Evolutionary conservation across 2,329 filamentous ascomycete genomes (phyloP), one percentile per base, ranked within the genome.

Genomic region (Monilinia aucupariae): DNA sequence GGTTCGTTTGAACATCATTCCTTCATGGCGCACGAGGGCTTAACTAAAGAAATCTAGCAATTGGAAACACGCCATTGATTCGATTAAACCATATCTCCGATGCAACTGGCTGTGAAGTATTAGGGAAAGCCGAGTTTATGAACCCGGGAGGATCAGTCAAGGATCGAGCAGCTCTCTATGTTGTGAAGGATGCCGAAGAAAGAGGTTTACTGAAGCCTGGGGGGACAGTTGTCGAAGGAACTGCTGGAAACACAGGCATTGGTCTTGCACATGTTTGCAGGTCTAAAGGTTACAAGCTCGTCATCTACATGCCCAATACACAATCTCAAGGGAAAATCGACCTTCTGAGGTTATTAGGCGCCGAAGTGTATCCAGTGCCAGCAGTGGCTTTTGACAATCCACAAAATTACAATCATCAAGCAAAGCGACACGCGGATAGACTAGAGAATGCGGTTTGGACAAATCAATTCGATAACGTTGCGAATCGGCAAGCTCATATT

Each of bases 301-400:
- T 97, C 74, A 99, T 99, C 75, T 99, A 97, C 85, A 97, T 99
- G 94, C 94, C 94, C 71, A 90, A 99, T 81, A 97, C 93, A 55
- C 94, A 97, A 79, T 96, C 92, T 25, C 93, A 96, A 78, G 94
- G 92, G 75, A 99, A 99, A 81, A 90, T 99, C 74, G 94, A 97
- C 76, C 83, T 99, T 60, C 81, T 99, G 68, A 84, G 93, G 10
- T 81, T 97, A 43, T 84, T 99, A 12, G 94, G 94, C 68, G 94
- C 94, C 32, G 92, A 97, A 77, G 94, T 99, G 41, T 90, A 96
- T 78, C 92, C 94, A 22, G 94, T 99, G 0, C 94, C 94, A 20
- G 94, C 93, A 9, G 94, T 97, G 20, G 88, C 94, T 4, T 97
- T 96, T 73, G 92, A 97, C 67, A 91, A 97, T 79, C 91, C 92